phyloP scores from a whole-genome alignment of 768 basidiomycete species.

The Candolleomyces efflorescens region DNA sequence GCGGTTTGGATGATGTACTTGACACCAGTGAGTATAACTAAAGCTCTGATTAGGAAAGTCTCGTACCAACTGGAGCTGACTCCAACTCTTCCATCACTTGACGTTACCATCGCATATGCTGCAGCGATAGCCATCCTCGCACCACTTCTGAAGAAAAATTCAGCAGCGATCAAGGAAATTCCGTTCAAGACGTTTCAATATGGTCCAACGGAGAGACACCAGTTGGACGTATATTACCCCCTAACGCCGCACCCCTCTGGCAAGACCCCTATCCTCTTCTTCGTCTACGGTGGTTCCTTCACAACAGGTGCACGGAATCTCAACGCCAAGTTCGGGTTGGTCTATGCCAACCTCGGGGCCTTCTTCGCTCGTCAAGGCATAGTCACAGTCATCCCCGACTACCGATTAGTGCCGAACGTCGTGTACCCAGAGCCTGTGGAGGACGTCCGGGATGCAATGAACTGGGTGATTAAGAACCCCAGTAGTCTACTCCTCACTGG shows the following conservation, averaged over 20 bases:
- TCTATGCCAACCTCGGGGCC: slow-evolving; percentile 53
- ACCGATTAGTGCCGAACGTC: slow-evolving; percentile 55
- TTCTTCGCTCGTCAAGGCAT: slow-evolving; percentile 60
- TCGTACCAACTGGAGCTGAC: neutral
- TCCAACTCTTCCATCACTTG: neutral
- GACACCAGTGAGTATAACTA: slow-evolving; percentile 3
- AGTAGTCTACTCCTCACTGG: slow-evolving; percentile 23
- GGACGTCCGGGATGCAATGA: slow-evolving; percentile 56
- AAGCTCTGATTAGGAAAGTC: neutral
- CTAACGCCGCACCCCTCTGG: slow-evolving; percentile 17
- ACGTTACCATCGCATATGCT: neutral
- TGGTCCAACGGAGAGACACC: slow-evolving; percentile 46
- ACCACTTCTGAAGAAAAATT: slow-evolving; percentile 46
- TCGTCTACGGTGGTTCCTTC: slow-evolving; percentile 67
- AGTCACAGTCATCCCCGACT: slow-evolving; percentile 65
- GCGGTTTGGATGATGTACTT: slow-evolving; percentile 3
- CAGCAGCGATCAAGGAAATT: slow-evolving; percentile 41
- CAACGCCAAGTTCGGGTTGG: slow-evolving; percentile 40
- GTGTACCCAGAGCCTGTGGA: slow-evolving; percentile 51
- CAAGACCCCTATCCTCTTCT: slow-evolving; percentile 53
- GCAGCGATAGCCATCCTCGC: slow-evolving; percentile 46
- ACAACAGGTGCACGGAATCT: slow-evolving; percentile 44
- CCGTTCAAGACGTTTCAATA: slow-evolving; percentile 54
- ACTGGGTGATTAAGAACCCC: slow-evolving; percentile 44
- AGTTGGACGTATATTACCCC: slow-evolving; percentile 70